These are phyloP conservation scores for Gnetum montanum DNA, from an alignment of 75 land plant genomes.

Conservation along the genomic window DNA sequence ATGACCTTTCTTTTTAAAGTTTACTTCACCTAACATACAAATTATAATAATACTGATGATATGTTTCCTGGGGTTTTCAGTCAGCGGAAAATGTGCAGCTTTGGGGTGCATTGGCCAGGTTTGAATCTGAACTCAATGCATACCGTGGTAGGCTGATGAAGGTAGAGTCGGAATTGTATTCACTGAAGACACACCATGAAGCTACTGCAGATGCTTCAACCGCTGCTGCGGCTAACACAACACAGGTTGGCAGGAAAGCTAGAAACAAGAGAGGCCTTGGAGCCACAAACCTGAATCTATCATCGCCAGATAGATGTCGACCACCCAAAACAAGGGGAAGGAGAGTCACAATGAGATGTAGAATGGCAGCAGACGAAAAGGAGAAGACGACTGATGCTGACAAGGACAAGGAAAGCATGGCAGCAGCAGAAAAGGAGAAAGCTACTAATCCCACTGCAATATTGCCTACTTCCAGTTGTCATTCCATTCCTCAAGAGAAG, in stretches of 20 bases:
- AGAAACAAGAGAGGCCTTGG: slow-evolving; percentile 15
- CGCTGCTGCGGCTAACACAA: background rate
- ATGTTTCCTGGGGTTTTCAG: slow-evolving; percentile 10
- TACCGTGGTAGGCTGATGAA: slow-evolving; percentile 16
- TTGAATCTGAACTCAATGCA: slow-evolving; percentile 20
- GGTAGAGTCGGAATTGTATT: slow-evolving; percentile 23
- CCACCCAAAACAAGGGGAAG: slow-evolving; percentile 15
- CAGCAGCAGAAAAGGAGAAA: slow-evolving; percentile 2
- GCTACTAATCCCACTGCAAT: background rate
- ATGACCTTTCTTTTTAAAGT: background rate
- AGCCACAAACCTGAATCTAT: slow-evolving; percentile 3
- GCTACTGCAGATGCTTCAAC: slow-evolving; percentile 5
- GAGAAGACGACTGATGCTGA: slow-evolving; percentile 6
- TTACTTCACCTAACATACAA: no score
- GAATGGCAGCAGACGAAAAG: background rate
- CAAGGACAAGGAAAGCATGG: slow-evolving; percentile 1
- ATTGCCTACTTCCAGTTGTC: no score
- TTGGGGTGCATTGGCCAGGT: slow-evolving; percentile 15
- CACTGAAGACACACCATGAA: slow-evolving; percentile 10
- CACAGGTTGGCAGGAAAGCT: slow-evolving; percentile 15
- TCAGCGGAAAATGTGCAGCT: slow-evolving; percentile 31
- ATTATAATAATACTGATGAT: no score
- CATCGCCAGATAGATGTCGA: slow-evolving; percentile 2
- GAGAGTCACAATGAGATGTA: slow-evolving; percentile 4
- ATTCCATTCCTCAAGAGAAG: no score